Conservation (phyloP, 495 filamentous ascomycete genomes). For the Aspergillus heteromorphus region DNA sequence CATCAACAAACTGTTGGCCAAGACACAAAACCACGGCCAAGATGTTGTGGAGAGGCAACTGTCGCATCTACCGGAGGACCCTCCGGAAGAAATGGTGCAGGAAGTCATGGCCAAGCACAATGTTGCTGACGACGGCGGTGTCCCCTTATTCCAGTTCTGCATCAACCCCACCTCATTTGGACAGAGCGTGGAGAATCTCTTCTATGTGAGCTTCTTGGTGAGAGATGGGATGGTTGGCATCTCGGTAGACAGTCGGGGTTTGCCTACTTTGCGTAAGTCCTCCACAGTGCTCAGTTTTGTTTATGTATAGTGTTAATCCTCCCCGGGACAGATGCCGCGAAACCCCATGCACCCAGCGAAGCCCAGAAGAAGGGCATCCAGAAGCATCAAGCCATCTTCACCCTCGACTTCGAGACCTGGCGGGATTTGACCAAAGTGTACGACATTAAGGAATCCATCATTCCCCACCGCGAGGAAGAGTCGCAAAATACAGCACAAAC, state of each 20-base stretch:
- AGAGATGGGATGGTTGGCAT: conserved; percentile 74
- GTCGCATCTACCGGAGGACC: conserved; percentile 27
- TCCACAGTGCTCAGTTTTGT: background rate
- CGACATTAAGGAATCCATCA: conserved; percentile 69
- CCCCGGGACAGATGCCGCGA: conserved; percentile 28
- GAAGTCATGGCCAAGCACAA: conserved; percentile 49
- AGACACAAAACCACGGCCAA: conserved; percentile 30
- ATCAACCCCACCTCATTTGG: conserved; percentile 87
- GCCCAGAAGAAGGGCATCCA: conserved; percentile 46
- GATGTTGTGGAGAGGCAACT: conserved; percentile 27
- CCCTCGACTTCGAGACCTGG: conserved; percentile 81
- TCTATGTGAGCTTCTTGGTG: conserved; percentile 93
- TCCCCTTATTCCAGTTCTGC: conserved; percentile 76
- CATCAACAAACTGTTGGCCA: conserved; percentile 46
- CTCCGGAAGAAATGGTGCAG: conserved; percentile 28
- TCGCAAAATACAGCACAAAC: conserved; percentile 41
- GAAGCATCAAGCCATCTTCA: conserved; percentile 79
- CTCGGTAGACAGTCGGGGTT: conserved; percentile 52
- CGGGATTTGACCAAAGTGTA: conserved; percentile 66
- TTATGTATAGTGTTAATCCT: conserved; percentile 14
- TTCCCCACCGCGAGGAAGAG: conserved; percentile 68
- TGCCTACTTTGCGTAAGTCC: conserved; percentile 70
- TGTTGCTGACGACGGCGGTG: conserved; percentile 56
- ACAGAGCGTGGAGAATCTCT: conserved; percentile 95
- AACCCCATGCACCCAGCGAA: conserved; percentile 38